These are phyloP conservation scores for Periconia digitata DNA, from an alignment of 2,329 filamentous ascomycete species.

Conservation along the genomic window DNA sequence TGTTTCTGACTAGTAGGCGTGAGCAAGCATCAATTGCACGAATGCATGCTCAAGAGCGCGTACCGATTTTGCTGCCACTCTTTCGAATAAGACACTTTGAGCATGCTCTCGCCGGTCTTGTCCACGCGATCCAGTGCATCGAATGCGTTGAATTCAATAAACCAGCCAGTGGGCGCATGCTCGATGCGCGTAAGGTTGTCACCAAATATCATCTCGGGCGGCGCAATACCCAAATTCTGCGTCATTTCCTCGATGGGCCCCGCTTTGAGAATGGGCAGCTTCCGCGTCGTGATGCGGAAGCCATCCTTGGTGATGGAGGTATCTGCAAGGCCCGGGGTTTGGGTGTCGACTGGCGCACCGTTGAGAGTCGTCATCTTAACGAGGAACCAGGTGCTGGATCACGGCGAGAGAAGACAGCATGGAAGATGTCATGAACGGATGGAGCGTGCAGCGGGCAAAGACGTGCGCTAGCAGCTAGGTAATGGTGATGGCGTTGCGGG, in stretches of 20 bases:
- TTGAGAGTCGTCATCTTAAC: conserved; percentile 32
- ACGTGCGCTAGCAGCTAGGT: not conserved
- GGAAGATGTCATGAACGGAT: conserved; percentile 7
- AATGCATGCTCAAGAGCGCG: not conserved
- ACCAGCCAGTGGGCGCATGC: conserved; percentile 76
- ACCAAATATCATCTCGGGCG: conserved; percentile 99
- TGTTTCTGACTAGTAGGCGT: conserved; percentile 65
- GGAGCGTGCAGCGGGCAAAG: conserved; percentile 7
- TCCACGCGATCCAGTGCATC: conserved; percentile 89
- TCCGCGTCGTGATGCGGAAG: conserved; percentile 79
- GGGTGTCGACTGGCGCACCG: conserved; percentile 36
- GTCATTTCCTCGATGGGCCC: conserved; percentile 86
- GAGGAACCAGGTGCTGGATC: conserved; percentile 10
- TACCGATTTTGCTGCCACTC: conserved; percentile 77
- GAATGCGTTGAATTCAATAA: conserved; percentile 77
- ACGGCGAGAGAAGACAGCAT: not conserved
- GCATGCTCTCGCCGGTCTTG: conserved; percentile 88
- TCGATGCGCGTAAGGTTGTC: conserved; percentile 82
- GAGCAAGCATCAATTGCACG: conserved; percentile 10
- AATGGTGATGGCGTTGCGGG: conserved; percentile 1
- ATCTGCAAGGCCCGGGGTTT: conserved; percentile 35
- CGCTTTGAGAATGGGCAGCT: conserved; percentile 92
- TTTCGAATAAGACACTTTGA: conserved; percentile 89
- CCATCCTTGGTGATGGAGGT: conserved; percentile 45
- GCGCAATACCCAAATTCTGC: conserved; percentile 75